These are phyloP conservation scores for Aciculosporium take DNA, from an alignment of 2,329 filamentous ascomycete species.

Conservation along the genomic window DNA sequence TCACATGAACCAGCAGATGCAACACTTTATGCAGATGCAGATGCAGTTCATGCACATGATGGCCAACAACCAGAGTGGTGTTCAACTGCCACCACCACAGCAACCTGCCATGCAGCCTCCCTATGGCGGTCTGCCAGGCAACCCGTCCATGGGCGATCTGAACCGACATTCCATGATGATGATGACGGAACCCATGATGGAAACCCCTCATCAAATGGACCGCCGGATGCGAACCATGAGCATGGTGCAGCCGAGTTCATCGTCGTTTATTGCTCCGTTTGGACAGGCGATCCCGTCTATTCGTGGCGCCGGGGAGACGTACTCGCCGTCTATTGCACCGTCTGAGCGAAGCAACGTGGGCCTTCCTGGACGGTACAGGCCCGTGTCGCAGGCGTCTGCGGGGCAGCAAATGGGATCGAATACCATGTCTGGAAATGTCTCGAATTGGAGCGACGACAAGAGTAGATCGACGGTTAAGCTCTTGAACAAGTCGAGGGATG, in stretches of 20 bases:
- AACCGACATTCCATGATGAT: slow-evolving; percentile 32
- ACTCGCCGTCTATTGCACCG: slow-evolving; percentile 83
- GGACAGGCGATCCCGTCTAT: slow-evolving; percentile 18
- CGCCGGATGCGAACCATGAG: slow-evolving; percentile 57
- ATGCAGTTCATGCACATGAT: slow-evolving; percentile 82
- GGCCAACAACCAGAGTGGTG: slow-evolving; percentile 25
- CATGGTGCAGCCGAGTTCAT: slow-evolving; percentile 59
- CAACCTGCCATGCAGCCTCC: slow-evolving; percentile 15
- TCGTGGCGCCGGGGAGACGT: slow-evolving; percentile 36
- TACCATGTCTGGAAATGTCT: slow-evolving; percentile 18
- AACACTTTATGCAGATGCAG: slow-evolving; percentile 46
- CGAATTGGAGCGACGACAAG: slow-evolving; percentile 21
- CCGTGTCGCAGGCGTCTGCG: slow-evolving; percentile 54
- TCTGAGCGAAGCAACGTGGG: slow-evolving; percentile 92
- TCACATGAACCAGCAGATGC: slow-evolving; percentile 30
- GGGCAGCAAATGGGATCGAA: slow-evolving; percentile 18
- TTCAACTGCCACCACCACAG: slow-evolving; percentile 19
- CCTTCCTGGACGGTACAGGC: slow-evolving; percentile 76
- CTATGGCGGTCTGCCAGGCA: slow-evolving; percentile 15
- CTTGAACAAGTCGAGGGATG: slow-evolving; percentile 24
- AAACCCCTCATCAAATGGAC: slow-evolving; percentile 27
- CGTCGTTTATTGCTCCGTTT: slow-evolving; percentile 40
- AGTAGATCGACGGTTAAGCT: slow-evolving; percentile 23
- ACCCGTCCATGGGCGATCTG: slow-evolving; percentile 30
- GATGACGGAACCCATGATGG: slow-evolving; percentile 31